Conservation (phyloP, 208 protist species). For the Crithidia acanthocephali region DNA sequence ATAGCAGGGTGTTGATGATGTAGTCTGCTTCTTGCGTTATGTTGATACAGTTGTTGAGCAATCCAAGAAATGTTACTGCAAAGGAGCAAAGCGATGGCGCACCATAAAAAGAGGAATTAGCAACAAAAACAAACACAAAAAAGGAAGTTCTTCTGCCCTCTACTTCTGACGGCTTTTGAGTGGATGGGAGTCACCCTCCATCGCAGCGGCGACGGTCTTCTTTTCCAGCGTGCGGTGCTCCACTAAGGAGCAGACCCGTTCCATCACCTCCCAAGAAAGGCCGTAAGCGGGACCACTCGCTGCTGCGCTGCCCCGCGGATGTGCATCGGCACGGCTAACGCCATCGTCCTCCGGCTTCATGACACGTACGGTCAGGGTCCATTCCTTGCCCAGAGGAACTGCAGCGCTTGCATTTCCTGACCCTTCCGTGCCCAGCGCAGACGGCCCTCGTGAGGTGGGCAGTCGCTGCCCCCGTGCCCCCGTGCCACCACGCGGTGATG, state of each 20-base stretch:
- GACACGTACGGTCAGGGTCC: conserved; percentile 18
- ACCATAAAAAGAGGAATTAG: too few species aligned
- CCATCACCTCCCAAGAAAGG: conserved; percentile 33
- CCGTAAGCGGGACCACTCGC: background rate
- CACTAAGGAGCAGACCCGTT: conserved; percentile 25
- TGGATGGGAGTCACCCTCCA: background rate
- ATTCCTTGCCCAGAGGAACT: conserved; percentile 29
- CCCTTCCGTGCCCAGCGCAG: background rate
- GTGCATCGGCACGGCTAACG: background rate
- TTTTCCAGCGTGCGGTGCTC: conserved; percentile 14
- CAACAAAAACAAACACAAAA: too few species aligned
- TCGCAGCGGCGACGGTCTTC: background rate
- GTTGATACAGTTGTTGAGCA: too few species aligned
- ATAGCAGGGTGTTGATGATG: too few species aligned
- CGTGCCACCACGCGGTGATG: background rate
- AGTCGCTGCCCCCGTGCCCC: background rate
- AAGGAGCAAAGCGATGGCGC: too few species aligned
- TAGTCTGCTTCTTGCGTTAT: too few species aligned
- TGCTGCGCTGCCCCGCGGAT: background rate
- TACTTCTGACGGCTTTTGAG: background rate
- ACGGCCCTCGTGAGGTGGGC: background rate
- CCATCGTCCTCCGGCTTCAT: background rate
- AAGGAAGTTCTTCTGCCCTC: too few species aligned
- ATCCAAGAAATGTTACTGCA: too few species aligned
- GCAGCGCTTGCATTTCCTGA: background rate